Base-by-base conservation (phyloP, 768 basidiomycete species). In the Collybia nuda region DNA sequence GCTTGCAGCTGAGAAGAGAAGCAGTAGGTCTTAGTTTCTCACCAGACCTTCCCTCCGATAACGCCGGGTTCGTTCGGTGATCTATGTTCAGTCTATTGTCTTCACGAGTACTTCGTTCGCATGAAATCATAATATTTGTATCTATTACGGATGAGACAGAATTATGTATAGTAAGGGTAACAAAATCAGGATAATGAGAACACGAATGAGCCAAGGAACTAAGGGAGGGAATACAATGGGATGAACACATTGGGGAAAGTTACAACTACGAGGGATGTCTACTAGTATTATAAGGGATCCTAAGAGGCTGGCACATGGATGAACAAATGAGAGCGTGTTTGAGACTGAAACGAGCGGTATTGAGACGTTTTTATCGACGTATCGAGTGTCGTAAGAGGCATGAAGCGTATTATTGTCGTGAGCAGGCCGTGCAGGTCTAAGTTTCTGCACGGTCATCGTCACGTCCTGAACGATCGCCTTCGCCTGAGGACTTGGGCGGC, bases 1-100 rank as follows among this genome's bases (percentile, higher is more conserved):
- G 28, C 71, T 82, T 21, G 74, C 74, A 18, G 74, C 74, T 18
- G 77, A 71, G 51, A 78, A 72, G 60, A 64, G 64, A 45, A 40
- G 47, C 14, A 50, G 21, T 15, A 23, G 37, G 37, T 15, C 4
- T 3, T 42, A 40, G 28, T 17, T 41, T 32, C 32, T 14, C 32
- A 32, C 32, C 9, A 32, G 14, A 32, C 9, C 32, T 32, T 32
- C 32, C 32, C 5, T 32, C 32, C 32, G 32, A 32, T 32, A 32
- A 32, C 32, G 9, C 32, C 32, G 32, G 32, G 32, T 32, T 32
- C 7, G 32, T 32, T 32, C 32, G 6, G 32, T 32, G 14, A 5
- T 5, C 14, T 11, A 32, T 32, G 14, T 32, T 11, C 14, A 6
- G 32, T 14, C 5, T 32, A 32, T 32, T 32, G 14, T 32, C 12